Evolutionary conservation across 2,329 filamentous ascomycete species (phyloP).

Genomic region (Stylonectria norvegica): DNA sequence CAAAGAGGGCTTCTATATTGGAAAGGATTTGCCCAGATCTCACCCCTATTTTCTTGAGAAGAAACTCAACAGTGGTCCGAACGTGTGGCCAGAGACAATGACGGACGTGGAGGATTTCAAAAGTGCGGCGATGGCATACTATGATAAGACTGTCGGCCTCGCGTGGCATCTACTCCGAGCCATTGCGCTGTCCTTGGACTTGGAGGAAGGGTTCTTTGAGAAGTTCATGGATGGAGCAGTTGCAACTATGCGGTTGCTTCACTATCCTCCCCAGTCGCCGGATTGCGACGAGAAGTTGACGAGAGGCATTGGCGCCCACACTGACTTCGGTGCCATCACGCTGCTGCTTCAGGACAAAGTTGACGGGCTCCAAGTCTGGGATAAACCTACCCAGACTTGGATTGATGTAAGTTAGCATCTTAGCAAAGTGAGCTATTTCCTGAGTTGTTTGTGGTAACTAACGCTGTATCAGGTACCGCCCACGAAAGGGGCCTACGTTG

Average conservation of each 20-base stretch:
- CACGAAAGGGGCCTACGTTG: constrained; percentile 44
- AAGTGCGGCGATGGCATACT: constrained; percentile 38
- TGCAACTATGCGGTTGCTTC: constrained; percentile 44
- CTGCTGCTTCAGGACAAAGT: constrained; percentile 51
- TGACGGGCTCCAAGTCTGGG: constrained; percentile 50
- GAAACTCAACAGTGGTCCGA: constrained; percentile 40
- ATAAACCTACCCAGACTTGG: constrained; percentile 43
- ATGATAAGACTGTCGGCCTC: constrained; percentile 37
- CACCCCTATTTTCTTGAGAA: constrained; percentile 41
- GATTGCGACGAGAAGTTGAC: constrained; percentile 33
- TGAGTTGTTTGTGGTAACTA: background rate
- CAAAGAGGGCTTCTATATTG: constrained; percentile 40
- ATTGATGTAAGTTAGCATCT: constrained; percentile 30
- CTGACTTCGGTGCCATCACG: constrained; percentile 55
- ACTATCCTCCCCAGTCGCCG: constrained; percentile 44
- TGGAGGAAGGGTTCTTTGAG: constrained; percentile 40
- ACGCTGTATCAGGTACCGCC: constrained; percentile 36
- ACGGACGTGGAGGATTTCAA: constrained; percentile 34
- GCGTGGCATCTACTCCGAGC: constrained; percentile 40
- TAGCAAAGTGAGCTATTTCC: no score
- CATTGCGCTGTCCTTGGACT: constrained; percentile 40
- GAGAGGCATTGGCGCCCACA: constrained; percentile 47
- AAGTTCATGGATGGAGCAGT: constrained; percentile 43
- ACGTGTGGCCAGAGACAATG: constrained; percentile 41
- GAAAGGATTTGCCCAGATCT: constrained; percentile 37